phyloP scores from a whole-genome alignment of 345 rosid genomes.

The Eucalyptus sideroxylon region DNA sequence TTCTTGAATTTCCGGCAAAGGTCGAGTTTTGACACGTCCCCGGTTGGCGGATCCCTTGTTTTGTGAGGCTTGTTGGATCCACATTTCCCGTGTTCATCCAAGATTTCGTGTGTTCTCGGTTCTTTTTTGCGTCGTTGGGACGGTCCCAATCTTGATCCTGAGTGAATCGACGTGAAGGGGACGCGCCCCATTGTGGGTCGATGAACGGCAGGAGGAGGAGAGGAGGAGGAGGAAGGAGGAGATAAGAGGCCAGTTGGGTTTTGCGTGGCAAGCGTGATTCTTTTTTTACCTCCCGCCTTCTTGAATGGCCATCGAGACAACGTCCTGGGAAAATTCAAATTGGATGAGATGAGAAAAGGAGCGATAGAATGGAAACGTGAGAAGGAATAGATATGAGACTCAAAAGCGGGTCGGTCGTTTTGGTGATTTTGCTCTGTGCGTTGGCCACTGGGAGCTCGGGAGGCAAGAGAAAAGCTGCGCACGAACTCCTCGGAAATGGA shows the following conservation, averaged over 20 bases:
- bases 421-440: constrained; percentile 15
- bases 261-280: not conserved
- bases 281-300: not conserved
- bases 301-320: not conserved
- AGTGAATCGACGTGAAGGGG: not conserved
- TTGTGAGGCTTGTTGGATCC: not conserved
- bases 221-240: not conserved
- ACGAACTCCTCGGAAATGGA: not conserved
- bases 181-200: not conserved
- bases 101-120: not conserved
- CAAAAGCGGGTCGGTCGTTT: constrained; percentile 3
- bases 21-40: not conserved
- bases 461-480: constrained; percentile 1
- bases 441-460: constrained; percentile 7
- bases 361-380: constrained; percentile 10
- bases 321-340: not conserved
- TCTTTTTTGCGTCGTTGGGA: not conserved
- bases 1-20: not conserved
- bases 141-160: not conserved
- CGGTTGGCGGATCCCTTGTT: not conserved
- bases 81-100: not conserved
- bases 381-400: constrained; percentile 28
- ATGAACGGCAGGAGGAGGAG: not conserved
- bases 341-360: constrained; percentile 36
- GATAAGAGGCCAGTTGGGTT: not conserved